These are phyloP conservation scores for Colletotrichum kahawae DNA, from an alignment of 2,329 filamentous ascomycete genomes.

Conservation along the genomic window DNA sequence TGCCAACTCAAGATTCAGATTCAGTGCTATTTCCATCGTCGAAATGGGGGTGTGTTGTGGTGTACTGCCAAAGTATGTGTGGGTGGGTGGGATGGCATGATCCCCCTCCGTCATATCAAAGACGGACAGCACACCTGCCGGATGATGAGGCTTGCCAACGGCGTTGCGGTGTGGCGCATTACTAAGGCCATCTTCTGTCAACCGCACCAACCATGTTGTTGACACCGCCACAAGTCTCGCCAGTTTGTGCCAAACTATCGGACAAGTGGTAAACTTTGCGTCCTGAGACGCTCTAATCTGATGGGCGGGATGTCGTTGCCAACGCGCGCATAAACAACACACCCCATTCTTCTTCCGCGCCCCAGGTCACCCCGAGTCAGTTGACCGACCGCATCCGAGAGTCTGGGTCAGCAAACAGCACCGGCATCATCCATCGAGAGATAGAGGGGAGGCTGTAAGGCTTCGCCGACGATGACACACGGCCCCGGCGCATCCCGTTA, in stretches of 20 bases:
- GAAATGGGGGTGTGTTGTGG: background rate
- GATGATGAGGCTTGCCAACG: background rate
- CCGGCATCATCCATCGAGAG: background rate
- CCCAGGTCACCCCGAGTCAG: background rate
- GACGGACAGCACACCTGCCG: background rate
- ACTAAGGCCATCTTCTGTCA: conserved; percentile 8
- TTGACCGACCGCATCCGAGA: background rate
- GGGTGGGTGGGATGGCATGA: background rate
- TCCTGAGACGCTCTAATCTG: background rate
- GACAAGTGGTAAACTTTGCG: background rate
- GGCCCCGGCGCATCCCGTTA: background rate
- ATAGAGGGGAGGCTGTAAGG: background rate
- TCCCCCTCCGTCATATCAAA: background rate
- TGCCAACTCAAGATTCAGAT: background rate
- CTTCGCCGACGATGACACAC: background rate
- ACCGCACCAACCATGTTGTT: background rate
- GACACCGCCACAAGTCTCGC: background rate
- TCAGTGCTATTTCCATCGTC: background rate
- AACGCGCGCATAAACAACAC: background rate
- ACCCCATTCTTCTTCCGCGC: background rate
- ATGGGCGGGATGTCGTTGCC: background rate
- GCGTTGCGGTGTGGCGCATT: conserved; percentile 7
- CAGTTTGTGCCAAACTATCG: background rate
- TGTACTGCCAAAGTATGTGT: background rate
- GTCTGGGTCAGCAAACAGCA: background rate